phyloP scores from a whole-genome alignment of 306 rosid species.

The Quercus rubra region DNA sequence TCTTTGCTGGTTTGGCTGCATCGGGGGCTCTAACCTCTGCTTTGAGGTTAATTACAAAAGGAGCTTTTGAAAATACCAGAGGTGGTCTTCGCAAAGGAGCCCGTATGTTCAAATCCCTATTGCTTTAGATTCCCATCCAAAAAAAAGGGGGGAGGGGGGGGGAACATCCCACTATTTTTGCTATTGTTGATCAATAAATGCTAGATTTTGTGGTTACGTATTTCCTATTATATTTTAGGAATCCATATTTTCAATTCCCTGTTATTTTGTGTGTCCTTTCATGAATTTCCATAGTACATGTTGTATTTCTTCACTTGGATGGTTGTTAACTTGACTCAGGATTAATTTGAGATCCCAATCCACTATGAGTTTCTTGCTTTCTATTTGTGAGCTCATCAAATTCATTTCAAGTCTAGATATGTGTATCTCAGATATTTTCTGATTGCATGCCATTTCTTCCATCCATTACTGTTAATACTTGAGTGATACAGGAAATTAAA shows the following conservation, averaged over 20 bases:
- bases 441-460: background rate
- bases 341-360: background rate
- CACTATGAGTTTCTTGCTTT: background rate
- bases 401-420: background rate
- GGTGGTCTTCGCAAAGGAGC: slow-evolving; percentile 88
- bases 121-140: background rate
- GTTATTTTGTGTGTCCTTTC: background rate
- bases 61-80: slow-evolving; percentile 61
- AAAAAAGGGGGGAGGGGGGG: background rate
- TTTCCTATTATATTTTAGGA: background rate
- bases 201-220: background rate
- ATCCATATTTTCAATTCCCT: background rate
- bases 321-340: background rate
- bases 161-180: background rate
- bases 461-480: background rate
- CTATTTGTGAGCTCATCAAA: background rate
- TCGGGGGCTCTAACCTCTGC: slow-evolving; percentile 80
- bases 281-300: background rate
- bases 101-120: slow-evolving; percentile 42
- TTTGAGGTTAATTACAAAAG: slow-evolving; percentile 79
- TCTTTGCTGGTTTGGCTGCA: slow-evolving; percentile 81
- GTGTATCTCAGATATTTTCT: background rate
- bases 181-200: background rate
- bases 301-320: background rate
- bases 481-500: background rate